phyloP scores from a whole-genome alignment of 805 yeast genomes.

The Nematodospora valgi region DNA sequence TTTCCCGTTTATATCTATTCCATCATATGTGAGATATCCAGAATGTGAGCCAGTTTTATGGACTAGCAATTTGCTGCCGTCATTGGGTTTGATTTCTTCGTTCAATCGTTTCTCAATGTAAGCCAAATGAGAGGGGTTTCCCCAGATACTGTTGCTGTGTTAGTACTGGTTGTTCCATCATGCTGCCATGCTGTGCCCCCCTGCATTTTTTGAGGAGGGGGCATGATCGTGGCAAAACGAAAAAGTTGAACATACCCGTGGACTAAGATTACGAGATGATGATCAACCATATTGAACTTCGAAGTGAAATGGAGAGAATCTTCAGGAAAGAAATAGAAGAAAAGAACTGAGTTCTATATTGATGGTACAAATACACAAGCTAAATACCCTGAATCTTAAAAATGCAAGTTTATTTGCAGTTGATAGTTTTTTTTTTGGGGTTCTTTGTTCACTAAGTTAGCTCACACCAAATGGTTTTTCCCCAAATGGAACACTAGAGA shows the following conservation, averaged over 20 bases:
- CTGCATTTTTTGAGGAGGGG: conserved; percentile 4
- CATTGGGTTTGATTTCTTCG: conserved; percentile 19
- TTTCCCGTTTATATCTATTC: conserved; percentile 80
- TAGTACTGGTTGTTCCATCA: conserved; percentile 1
- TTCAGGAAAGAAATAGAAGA: no score
- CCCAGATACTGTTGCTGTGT: conserved; percentile 51
- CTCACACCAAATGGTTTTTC: no score
- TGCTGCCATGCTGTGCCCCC: background rate
- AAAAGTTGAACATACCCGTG: conserved; percentile 57
- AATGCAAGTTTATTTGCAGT: no score
- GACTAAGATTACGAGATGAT: conserved; percentile 66
- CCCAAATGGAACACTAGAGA: no score
- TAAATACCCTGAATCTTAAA: no score
- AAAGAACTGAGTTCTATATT: no score
- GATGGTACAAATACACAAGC: no score
- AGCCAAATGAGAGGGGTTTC: conserved; percentile 63
- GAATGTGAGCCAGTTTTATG: conserved; percentile 59
- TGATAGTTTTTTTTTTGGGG: no score
- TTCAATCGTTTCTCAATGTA: conserved; percentile 52
- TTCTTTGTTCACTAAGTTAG: no score
- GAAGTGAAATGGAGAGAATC: no score
- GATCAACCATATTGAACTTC: conserved; percentile 21
- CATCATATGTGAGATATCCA: conserved; percentile 81
- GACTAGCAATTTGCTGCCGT: conserved; percentile 23
- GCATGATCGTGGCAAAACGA: conserved; percentile 3